Percentiles rank a stretch among this genome's conserved stretches.
phyloP scores from a whole-genome alignment of 2,329 filamentous ascomycete species.

The Teratosphaeria epicoccoides region DNA sequence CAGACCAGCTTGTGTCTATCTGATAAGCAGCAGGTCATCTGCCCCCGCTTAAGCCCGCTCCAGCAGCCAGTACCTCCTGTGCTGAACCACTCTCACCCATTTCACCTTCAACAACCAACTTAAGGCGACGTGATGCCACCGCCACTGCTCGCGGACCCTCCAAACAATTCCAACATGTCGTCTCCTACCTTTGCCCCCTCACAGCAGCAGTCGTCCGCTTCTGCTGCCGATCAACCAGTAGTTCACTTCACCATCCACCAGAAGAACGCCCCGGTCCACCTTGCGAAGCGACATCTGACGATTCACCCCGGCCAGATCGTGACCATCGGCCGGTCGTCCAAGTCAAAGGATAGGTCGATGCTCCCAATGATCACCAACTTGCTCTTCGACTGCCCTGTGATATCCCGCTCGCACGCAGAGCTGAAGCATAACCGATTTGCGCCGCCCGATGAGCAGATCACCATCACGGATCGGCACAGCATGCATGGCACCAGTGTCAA shows the following conservation, averaged over 20 bases:
- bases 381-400: conserved; percentile 27
- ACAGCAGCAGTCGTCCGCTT: not conserved
- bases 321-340: conserved; percentile 35
- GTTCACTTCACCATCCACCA: not conserved
- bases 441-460: conserved; percentile 10
- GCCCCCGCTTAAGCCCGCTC: no score
- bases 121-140: not conserved
- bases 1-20: not conserved
- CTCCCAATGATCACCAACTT: conserved; percentile 19
- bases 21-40: not conserved
- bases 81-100: not conserved
- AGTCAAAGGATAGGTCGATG: conserved; percentile 27
- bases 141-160: not conserved
- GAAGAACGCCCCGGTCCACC: not conserved
- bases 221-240: not conserved
- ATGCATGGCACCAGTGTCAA: conserved; percentile 29
- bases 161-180: not conserved
- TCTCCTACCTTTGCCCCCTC: not conserved
- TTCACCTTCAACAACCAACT: not conserved
- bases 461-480: conserved; percentile 21
- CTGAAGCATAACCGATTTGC: conserved; percentile 11
- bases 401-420: conserved; percentile 27
- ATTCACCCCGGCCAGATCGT: conserved; percentile 13
- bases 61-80: no score
- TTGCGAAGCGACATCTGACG: conserved; percentile 10